phyloP scores from a whole-genome alignment of 768 basidiomycete species.

The Tylopilus subfusipes region DNA sequence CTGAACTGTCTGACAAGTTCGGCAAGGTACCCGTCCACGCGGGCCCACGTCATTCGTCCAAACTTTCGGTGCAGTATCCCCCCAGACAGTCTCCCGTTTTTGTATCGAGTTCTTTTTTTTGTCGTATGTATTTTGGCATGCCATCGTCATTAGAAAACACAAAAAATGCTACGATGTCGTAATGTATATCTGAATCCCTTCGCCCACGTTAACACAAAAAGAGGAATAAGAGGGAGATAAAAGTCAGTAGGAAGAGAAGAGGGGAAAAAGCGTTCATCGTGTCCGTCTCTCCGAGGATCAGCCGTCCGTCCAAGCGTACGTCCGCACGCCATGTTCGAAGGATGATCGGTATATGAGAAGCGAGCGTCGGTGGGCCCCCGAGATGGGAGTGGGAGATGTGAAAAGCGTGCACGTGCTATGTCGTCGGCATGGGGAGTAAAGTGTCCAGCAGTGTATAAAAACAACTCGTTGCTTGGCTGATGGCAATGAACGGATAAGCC shows the following conservation, averaged over 20 bases:
- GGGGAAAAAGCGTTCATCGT: conserved; percentile 13
- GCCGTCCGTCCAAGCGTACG: conserved; percentile 25
- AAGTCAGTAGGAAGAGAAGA: conserved; percentile 11
- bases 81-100: conserved; percentile 19
- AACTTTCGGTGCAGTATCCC: too few species aligned
- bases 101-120: background rate
- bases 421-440: conserved; percentile 17
- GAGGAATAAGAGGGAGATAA: conserved; percentile 11
- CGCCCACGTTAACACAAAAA: conserved; percentile 14
- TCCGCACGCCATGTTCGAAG: conserved; percentile 20
- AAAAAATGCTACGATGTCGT: conserved; percentile 21
- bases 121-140: conserved; percentile 5
- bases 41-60: background rate
- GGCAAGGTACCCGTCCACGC: background rate
- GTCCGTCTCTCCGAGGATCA: conserved; percentile 24
- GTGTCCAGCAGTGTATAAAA: conserved; percentile 23
- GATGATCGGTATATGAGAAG: conserved; percentile 9
- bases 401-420: conserved; percentile 8
- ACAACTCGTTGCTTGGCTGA: conserved; percentile 17
- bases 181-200: conserved; percentile 25
- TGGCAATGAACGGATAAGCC: conserved; percentile 28
- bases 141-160: conserved; percentile 27
- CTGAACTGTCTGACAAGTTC: too few species aligned
- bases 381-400: background rate
- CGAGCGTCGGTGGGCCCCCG: conserved; percentile 21